phyloP scores from a whole-genome alignment of 1,139 yeast genomes.

The Hansenula lynferdii region DNA sequence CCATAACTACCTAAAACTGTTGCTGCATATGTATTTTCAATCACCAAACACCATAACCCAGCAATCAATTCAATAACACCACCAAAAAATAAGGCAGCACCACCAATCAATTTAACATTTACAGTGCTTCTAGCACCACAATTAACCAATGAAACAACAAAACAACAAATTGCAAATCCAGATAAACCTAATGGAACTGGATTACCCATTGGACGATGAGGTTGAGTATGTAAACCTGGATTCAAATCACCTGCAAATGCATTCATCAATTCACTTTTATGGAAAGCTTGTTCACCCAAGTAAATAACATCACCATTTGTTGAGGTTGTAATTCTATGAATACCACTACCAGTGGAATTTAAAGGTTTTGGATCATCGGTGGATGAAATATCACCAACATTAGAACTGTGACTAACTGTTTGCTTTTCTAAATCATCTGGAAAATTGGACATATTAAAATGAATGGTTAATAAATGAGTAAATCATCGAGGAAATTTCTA shows the following conservation, averaged over 20 bases:
- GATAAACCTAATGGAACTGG: conserved; percentile 62
- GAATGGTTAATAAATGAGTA: too few species aligned
- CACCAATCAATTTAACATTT: conserved; percentile 42
- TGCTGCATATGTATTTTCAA: conserved; percentile 65
- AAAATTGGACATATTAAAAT: neutral
- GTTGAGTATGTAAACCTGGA: conserved; percentile 42
- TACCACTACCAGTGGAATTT: neutral
- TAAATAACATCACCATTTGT: conserved; percentile 31
- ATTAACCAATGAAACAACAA: conserved; percentile 41
- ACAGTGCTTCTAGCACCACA: conserved; percentile 51
- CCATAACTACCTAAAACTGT: conserved; percentile 68
- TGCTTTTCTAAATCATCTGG: conserved; percentile 1
- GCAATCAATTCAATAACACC: conserved; percentile 64
- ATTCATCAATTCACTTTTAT: conserved; percentile 45
- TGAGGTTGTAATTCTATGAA: conserved; percentile 21
- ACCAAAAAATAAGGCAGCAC: conserved; percentile 54
- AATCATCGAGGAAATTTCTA: too few species aligned
- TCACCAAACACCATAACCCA: conserved; percentile 61
- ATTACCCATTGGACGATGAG: conserved; percentile 37
- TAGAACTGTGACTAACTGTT: neutral
- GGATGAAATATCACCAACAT: neutral
- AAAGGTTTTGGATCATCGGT: neutral
- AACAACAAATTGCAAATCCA: conserved; percentile 49
- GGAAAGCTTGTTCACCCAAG: conserved; percentile 59
- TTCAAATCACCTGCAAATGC: conserved; percentile 59